These are phyloP conservation scores for Adenanthera pavonina DNA, from an alignment of 306 rosid species.

Conservation along the genomic window DNA sequence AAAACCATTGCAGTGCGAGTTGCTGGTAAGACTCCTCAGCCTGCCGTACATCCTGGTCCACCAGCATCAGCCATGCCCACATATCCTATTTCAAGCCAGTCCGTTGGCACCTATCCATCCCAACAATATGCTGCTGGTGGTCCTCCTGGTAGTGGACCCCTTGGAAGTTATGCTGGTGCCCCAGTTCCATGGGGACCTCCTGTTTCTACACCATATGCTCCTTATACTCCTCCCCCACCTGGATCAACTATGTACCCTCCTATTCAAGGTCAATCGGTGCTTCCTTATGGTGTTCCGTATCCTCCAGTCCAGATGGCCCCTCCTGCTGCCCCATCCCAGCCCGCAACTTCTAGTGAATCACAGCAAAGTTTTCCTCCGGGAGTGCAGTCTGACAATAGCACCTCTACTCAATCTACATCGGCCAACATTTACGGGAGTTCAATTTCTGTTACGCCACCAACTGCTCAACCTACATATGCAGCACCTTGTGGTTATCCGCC, in stretches of 20 bases:
- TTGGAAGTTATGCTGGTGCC: slow-evolving; percentile 60
- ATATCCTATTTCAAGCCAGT: slow-evolving; percentile 79
- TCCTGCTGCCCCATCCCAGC: slow-evolving; percentile 87
- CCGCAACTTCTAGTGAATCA: slow-evolving; percentile 65
- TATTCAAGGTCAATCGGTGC: slow-evolving; percentile 84
- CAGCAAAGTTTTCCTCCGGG: slow-evolving; percentile 92
- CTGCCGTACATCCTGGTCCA: slow-evolving; percentile 85
- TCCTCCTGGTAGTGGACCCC: slow-evolving; percentile 73
- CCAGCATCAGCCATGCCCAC: slow-evolving; percentile 75
- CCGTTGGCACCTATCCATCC: slow-evolving; percentile 81
- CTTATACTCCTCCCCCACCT: slow-evolving; percentile 89
- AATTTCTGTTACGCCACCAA: slow-evolving; percentile 64
- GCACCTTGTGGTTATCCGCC: slow-evolving; percentile 80
- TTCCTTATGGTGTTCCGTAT: slow-evolving; percentile 79
- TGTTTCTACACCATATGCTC: slow-evolving; percentile 73
- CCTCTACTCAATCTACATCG: slow-evolving; percentile 55
- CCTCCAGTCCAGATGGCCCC: slow-evolving; percentile 73
- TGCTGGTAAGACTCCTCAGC: slow-evolving; percentile 98
- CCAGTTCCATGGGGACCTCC: slow-evolving; percentile 99
- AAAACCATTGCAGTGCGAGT: slow-evolving; percentile 97
- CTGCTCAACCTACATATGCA: slow-evolving; percentile 70
- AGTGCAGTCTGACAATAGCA: slow-evolving; percentile 72
- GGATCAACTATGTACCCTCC: slow-evolving; percentile 87
- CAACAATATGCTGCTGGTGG: slow-evolving; percentile 87
- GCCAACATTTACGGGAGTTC: slow-evolving; percentile 54